These are phyloP conservation scores for Peniophora sp. DNA, from an alignment of 1,284 basidiomycete genomes.

Conservation along the genomic window DNA sequence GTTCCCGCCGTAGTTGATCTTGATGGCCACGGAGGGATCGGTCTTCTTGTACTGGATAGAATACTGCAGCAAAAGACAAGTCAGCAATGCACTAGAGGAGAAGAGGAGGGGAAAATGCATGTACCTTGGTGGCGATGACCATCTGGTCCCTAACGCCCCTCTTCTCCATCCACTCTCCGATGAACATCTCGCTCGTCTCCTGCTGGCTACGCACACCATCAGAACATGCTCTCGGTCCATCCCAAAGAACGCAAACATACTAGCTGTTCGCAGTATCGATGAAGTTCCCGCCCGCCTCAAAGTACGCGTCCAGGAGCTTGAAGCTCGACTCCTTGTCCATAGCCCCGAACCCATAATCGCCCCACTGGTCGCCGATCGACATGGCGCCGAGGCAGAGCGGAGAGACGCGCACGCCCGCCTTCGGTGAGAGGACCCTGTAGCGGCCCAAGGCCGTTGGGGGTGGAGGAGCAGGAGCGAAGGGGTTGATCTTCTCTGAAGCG, in stretches of 20 bases:
- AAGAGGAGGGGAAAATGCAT: conserved; percentile 9
- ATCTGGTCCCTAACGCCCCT: conserved; percentile 45
- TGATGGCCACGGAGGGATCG: not conserved
- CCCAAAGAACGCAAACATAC: conserved; percentile 18
- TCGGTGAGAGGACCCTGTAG: conserved; percentile 35
- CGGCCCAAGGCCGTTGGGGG: conserved; percentile 29
- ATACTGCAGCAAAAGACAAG: conserved; percentile 16
- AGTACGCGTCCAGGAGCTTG: conserved; percentile 41
- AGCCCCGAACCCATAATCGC: conserved; percentile 21
- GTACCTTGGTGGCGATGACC: conserved; percentile 45
- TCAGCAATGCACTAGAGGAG: conserved; percentile 3
- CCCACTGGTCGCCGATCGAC: conserved; percentile 44
- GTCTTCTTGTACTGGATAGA: not conserved
- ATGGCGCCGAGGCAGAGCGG: conserved; percentile 44
- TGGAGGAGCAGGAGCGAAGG: not conserved
- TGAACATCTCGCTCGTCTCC: conserved; percentile 40
- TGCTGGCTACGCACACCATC: conserved; percentile 29
- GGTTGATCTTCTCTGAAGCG: too few species aligned
- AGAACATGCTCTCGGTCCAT: too few species aligned
- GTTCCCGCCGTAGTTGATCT: not conserved
- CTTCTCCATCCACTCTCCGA: conserved; percentile 50
- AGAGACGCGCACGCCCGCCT: conserved; percentile 39
- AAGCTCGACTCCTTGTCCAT: conserved; percentile 40
- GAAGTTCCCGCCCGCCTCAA: conserved; percentile 43
- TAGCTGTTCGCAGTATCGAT: conserved; percentile 48